phyloP scores from a whole-genome alignment of 495 filamentous ascomycete genomes.

The Evansstolkia leycettana region DNA sequence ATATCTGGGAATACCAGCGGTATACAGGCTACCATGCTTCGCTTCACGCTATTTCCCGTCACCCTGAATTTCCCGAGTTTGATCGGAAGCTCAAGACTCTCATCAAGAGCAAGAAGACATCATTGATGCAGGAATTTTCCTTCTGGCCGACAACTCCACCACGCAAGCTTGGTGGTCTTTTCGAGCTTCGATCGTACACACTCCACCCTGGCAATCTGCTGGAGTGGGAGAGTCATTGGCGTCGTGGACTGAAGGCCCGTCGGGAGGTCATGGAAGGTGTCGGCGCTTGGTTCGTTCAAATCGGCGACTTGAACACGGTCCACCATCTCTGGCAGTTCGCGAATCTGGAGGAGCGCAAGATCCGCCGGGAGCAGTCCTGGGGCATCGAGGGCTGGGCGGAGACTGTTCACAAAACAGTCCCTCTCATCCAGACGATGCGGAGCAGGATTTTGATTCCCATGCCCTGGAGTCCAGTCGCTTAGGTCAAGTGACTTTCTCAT shows the following conservation, averaged over 20 bases:
- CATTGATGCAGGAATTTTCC: slow-evolving; percentile 97
- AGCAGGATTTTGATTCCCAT: slow-evolving; percentile 86
- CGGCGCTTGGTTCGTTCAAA: slow-evolving; percentile 97
- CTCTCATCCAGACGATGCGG: slow-evolving; percentile 92
- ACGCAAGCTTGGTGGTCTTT: slow-evolving; percentile 78
- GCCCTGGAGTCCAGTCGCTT: slow-evolving; percentile 91
- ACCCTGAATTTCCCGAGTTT: slow-evolving; percentile 72
- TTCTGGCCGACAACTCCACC: slow-evolving; percentile 97
- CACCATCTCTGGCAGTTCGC: slow-evolving; percentile 99
- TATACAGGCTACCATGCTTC: slow-evolving; percentile 94
- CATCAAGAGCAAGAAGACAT: slow-evolving; percentile 72
- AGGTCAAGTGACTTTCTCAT: slow-evolving; percentile 2
- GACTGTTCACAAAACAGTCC: slow-evolving; percentile 97
- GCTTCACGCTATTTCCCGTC: slow-evolving; percentile 64
- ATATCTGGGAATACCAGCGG: slow-evolving; percentile 99
- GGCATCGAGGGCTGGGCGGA: slow-evolving; percentile 90
- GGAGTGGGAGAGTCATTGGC: slow-evolving; percentile 98
- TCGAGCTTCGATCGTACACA: slow-evolving; percentile 95
- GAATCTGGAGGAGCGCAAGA: slow-evolving; percentile 84
- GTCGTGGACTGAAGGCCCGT: slow-evolving; percentile 77
- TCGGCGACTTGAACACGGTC: slow-evolving; percentile 93
- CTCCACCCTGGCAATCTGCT: slow-evolving; percentile 88
- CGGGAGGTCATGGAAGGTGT: slow-evolving; percentile 98
- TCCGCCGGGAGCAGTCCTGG: slow-evolving; percentile 90
- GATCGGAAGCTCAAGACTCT: slow-evolving; percentile 67